Evolutionary conservation across 1,139 yeast genomes (phyloP), one percentile per base, ranked within the genome.

Genomic region (Yamadazyma triangularis): DNA sequence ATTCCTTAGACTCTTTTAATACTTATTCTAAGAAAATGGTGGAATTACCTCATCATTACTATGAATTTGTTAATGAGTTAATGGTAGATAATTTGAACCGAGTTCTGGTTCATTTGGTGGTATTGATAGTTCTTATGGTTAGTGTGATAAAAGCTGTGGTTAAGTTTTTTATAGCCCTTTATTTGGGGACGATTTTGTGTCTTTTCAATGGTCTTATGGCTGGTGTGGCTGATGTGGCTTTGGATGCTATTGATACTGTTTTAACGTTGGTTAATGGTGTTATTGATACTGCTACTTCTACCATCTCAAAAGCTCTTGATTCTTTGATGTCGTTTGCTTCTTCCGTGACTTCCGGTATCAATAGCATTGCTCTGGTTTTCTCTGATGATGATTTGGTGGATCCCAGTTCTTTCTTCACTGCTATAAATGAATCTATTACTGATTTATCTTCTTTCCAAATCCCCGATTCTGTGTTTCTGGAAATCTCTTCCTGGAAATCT

Each of bases 141-240:
- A 66, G 74, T 0, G 79, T 79, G 0, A 60, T 80, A 10, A 80
- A 84, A 43, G 67, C 71, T 27, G 42, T 88, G 23, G 52, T 85
- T 0, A 48, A 76, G 8, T 88, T 91, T 48, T 64, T 77, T 15
- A 57, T 91, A 12, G 88, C 86, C 25, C 47, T 89, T 40, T 72
- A 83, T 31, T 57, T 88, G 7, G 97, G 96, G 0, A 89, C 97
- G 0, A 85, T 84, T 54, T 79, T 85, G 0, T 91, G 98, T 56
- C 61, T 91, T 15, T 54, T 87, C 6, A 77, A 84, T 0, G 80
- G 93, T 4, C 73, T 89, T 0, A 62, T 88, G 7, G 78, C 76
- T 42, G 86, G 91, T 2, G 70, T 86, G 0, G 81, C 82, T 1
- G 78, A 77, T 40, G 76, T 78, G 25, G 94, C 94, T 0, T 71